Evolutionary conservation across 495 filamentous ascomycete genomes (phyloP).

Genomic region (Pyronema omphalodes): DNA sequence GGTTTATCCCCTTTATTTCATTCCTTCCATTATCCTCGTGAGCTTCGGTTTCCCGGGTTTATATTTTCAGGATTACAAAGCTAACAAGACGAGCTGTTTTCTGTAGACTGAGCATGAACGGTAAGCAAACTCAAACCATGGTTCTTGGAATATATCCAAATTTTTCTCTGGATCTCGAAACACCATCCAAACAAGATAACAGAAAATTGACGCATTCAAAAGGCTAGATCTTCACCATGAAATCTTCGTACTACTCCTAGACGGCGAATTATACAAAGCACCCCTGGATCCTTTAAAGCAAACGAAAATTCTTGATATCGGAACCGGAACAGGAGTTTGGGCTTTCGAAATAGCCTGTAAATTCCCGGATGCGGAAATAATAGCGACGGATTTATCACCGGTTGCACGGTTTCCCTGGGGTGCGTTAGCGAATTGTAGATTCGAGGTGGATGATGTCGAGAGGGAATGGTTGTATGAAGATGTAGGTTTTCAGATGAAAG

Average conservation of each 20-base stretch:
- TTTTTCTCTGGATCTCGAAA: neutral
- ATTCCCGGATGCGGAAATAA: neutral
- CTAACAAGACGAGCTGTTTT: neutral
- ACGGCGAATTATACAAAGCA: neutral
- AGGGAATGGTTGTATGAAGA: neutral
- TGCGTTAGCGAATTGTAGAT: neutral
- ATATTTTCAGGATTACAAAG: neutral
- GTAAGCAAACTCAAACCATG: neutral
- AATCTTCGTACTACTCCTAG: neutral
- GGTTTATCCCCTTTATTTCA: neutral
- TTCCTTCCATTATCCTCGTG: neutral
- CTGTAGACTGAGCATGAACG: neutral
- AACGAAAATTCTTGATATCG: neutral
- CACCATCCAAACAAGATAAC: neutral
- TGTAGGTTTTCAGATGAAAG: conserved; percentile 55
- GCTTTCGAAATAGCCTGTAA: too few relatives aligned
- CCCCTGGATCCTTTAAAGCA: neutral
- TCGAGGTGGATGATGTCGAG: neutral
- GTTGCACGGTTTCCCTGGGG: neutral
- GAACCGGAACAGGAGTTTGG: too few relatives aligned
- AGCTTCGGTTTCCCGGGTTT: neutral
- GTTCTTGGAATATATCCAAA: neutral
- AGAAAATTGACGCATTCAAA: neutral
- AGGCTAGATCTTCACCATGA: neutral
- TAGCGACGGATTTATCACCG: neutral